Conservation (phyloP, 108 stramenopile genomes). For the Parietichytrium sp. region DNA sequence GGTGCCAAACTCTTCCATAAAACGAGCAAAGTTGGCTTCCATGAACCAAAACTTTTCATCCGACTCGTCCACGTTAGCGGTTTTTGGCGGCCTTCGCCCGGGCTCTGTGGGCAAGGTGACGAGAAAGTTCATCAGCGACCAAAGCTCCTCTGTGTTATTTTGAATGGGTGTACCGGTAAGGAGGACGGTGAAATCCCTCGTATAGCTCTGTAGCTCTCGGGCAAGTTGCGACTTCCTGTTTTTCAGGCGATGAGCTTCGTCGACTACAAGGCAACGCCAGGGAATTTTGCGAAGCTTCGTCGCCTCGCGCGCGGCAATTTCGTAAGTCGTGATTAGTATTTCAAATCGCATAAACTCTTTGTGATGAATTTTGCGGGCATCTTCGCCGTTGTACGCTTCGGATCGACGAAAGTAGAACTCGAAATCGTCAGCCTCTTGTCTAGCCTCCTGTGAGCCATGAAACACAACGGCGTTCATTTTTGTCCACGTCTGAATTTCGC, state of each 20-base stretch:
- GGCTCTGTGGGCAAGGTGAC: too few relatives aligned
- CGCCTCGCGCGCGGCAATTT: constrained; percentile 82
- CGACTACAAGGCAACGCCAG: constrained; percentile 82
- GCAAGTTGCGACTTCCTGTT: constrained; percentile 65
- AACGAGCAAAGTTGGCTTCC: neutral
- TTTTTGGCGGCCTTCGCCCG: constrained; percentile 43
- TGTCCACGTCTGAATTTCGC: constrained; percentile 84
- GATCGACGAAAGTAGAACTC: constrained; percentile 79
- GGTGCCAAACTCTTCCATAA: constrained; percentile 72
- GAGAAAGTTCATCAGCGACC: constrained; percentile 63
- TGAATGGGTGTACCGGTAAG: constrained; percentile 97
- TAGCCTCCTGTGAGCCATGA: constrained; percentile 82
- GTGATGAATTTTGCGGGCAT: constrained; percentile 37
- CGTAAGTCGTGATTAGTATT: constrained; percentile 91
- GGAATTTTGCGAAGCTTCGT: constrained; percentile 72
- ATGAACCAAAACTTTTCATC: constrained; percentile 8
- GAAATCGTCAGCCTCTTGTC: constrained; percentile 76
- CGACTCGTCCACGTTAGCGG: neutral
- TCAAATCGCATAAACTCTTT: constrained; percentile 83
- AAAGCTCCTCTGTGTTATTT: constrained; percentile 91
- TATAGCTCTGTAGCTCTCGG: neutral
- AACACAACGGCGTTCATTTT: constrained; percentile 86
- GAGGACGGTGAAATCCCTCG: constrained; percentile 75
- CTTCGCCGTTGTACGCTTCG: constrained; percentile 2
- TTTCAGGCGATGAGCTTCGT: constrained; percentile 90